Conservation (phyloP, 371 early-diverging fungal species). For the Parasitella parasitica region DNA sequence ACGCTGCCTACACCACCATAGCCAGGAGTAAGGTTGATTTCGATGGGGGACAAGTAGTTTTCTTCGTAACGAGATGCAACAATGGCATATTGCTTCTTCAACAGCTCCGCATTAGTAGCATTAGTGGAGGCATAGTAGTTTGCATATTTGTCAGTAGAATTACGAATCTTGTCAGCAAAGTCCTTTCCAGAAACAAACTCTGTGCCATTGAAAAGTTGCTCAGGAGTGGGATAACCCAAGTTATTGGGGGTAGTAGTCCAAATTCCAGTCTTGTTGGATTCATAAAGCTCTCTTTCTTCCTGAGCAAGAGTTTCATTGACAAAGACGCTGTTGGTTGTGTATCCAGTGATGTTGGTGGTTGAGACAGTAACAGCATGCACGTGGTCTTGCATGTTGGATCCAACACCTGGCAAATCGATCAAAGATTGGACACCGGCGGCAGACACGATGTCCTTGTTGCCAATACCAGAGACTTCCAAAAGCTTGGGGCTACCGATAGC, state of each 20-base stretch:
- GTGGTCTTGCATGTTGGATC: conserved; percentile 38
- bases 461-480: conserved; percentile 22
- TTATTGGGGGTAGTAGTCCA: conserved; percentile 19
- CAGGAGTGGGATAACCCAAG: conserved; percentile 10
- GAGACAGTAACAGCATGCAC: conserved; percentile 17
- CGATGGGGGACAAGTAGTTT: conserved; percentile 15
- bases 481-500: conserved; percentile 20
- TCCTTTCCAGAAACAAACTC: conserved; percentile 4
- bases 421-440: conserved; percentile 7
- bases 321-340: conserved; percentile 16
- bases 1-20: conserved; percentile 9
- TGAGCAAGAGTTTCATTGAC: conserved; percentile 3
- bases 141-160: conserved; percentile 1
- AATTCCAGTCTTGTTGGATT: conserved; percentile 9
- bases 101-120: not conserved
- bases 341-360: conserved; percentile 9
- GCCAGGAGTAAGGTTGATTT: conserved; percentile 20
- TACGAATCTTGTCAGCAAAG: conserved; percentile 4
- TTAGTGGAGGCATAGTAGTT: conserved; percentile 11
- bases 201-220: conserved; percentile 7
- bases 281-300: conserved; percentile 1
- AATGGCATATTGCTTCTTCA: conserved; percentile 15
- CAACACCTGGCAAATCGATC: conserved; percentile 32
- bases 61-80: conserved; percentile 14
- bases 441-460: conserved; percentile 4